Conservation (phyloP, 2,329 filamentous ascomycete genomes). For the Aotearoamyces nothofagi region DNA sequence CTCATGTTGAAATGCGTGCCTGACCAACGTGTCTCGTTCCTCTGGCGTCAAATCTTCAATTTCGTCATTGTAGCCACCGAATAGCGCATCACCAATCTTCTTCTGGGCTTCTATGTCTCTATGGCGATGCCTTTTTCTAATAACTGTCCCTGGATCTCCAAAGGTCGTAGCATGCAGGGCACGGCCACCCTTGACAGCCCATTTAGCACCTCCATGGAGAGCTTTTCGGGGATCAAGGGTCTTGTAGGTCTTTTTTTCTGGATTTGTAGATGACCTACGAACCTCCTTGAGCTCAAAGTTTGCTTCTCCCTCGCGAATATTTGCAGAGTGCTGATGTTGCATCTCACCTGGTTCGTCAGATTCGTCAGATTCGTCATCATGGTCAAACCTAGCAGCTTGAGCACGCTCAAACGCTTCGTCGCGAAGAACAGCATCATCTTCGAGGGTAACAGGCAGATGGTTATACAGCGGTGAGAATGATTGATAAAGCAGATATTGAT, state of each 20-base stretch:
- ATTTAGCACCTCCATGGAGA: constrained; percentile 14
- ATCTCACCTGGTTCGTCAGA: constrained; percentile 20
- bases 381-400: constrained; percentile 54
- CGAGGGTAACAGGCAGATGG: constrained; percentile 86
- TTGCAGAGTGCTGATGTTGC: constrained; percentile 16
- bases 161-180: constrained; percentile 23
- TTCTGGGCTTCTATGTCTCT: constrained; percentile 59
- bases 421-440: constrained; percentile 85
- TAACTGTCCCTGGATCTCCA: constrained; percentile 28
- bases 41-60: constrained; percentile 87
- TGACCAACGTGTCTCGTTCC: constrained; percentile 72
- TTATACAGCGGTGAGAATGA: constrained; percentile 76
- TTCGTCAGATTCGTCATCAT: constrained; percentile 36
- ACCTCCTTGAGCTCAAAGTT: constrained; percentile 32
- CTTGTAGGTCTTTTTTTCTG: constrained; percentile 5
- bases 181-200: constrained; percentile 14
- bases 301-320: constrained; percentile 8
- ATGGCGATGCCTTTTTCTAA: constrained; percentile 26
- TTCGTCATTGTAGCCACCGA: constrained; percentile 78
- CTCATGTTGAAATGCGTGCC: constrained; percentile 79
- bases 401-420: constrained; percentile 78
- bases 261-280: constrained; percentile 14
- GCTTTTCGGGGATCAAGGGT: constrained; percentile 14
- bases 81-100: constrained; percentile 63
- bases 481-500: constrained; percentile 65